These are phyloP conservation scores for Didymella pomorum DNA, from an alignment of 2,329 filamentous ascomycete species.

Conservation along the genomic window DNA sequence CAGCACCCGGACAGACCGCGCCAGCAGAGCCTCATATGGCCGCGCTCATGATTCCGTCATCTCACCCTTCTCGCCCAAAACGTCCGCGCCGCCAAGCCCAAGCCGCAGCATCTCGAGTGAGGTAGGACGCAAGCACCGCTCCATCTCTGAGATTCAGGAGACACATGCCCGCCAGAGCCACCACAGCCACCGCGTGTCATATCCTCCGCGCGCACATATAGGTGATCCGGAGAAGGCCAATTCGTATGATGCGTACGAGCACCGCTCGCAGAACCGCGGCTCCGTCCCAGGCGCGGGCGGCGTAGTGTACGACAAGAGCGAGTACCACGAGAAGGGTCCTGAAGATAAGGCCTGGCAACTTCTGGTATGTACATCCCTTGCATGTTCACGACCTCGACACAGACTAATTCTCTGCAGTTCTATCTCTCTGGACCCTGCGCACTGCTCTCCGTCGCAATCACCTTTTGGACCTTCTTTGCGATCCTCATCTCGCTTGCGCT, in stretches of 20 bases:
- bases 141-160: slow-evolving; percentile 29
- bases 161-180: slow-evolving; percentile 1
- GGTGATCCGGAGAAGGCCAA: slow-evolving; percentile 46
- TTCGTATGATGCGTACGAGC: slow-evolving; percentile 28
- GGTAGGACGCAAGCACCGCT: slow-evolving; percentile 27
- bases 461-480: slow-evolving; percentile 61
- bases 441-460: slow-evolving; percentile 62
- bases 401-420: slow-evolving; percentile 49
- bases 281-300: slow-evolving; percentile 33
- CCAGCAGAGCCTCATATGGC: slow-evolving; percentile 36
- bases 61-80: slow-evolving; percentile 48
- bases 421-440: slow-evolving; percentile 64
- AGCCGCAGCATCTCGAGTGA: slow-evolving; percentile 43
- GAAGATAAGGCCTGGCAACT: slow-evolving; percentile 56
- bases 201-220: slow-evolving; percentile 40
- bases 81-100: slow-evolving; percentile 46
- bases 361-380: slow-evolving; percentile 42
- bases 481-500: slow-evolving; percentile 58
- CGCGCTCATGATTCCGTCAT: slow-evolving; percentile 50
- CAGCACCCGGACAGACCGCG: slow-evolving; percentile 26
- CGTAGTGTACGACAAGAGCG: slow-evolving; percentile 46
- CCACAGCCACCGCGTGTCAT: slow-evolving; percentile 20
- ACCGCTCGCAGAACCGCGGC: slow-evolving; percentile 30
- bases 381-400: background rate
- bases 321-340: slow-evolving; percentile 50